These are phyloP conservation scores for Fraxinus sp. DNA, from an alignment of 305 asterid species.

Conservation along the genomic window DNA sequence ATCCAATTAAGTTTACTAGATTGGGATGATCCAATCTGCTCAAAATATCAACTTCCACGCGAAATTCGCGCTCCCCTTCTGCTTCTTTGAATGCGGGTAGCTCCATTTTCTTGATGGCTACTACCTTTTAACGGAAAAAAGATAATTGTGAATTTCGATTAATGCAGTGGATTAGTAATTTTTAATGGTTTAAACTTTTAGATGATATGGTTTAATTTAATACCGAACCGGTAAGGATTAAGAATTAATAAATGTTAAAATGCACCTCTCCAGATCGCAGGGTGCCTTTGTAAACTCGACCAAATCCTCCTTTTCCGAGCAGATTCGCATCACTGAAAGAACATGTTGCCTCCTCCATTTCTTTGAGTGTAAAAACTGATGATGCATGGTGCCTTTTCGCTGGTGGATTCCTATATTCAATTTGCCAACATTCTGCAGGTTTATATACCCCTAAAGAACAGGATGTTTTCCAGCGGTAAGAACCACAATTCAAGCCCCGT, in stretches of 20 bases:
- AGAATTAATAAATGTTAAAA: neutral
- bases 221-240: neutral
- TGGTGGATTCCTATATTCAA: slow-evolving; percentile 63
- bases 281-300: slow-evolving; percentile 86
- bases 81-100: slow-evolving; percentile 76
- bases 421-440: slow-evolving; percentile 75
- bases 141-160: neutral
- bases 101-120: slow-evolving; percentile 96
- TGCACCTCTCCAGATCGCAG: slow-evolving; percentile 82
- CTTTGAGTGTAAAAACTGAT: slow-evolving; percentile 70
- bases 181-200: slow-evolving; percentile 4
- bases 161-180: neutral
- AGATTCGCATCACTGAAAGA: slow-evolving; percentile 72
- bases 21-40: slow-evolving; percentile 96
- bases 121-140: slow-evolving; percentile 51
- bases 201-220: neutral
- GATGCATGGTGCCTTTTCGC: slow-evolving; percentile 69
- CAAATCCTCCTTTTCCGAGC: slow-evolving; percentile 93
- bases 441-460: slow-evolving; percentile 73
- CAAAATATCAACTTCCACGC: slow-evolving; percentile 90
- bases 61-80: slow-evolving; percentile 89
- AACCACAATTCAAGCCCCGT: slow-evolving; percentile 4
- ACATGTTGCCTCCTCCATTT: slow-evolving; percentile 86
- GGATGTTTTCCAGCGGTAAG: neutral
- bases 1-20: slow-evolving; percentile 78